These are phyloP conservation scores for Coelastrella sp. DNA, from an alignment of 139 green algal genomes.

Conservation along the genomic window DNA sequence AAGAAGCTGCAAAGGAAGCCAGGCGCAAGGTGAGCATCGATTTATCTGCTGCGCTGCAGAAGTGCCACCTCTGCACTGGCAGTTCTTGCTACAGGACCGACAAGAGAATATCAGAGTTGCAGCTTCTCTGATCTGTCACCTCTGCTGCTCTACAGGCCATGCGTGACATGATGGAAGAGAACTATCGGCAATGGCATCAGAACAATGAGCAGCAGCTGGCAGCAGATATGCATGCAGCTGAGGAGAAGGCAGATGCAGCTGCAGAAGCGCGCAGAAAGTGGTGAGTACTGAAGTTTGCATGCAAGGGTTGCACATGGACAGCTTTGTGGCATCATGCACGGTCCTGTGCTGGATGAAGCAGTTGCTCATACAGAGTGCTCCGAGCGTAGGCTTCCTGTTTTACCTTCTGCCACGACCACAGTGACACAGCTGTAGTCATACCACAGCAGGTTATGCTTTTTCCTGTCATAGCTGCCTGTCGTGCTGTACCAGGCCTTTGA, in stretches of 20 bases:
- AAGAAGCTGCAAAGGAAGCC: slow-evolving; percentile 53
- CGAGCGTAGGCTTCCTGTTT: too few species aligned
- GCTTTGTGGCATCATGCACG: neutral
- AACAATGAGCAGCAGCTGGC: slow-evolving; percentile 50
- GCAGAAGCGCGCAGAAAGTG: slow-evolving; percentile 30
- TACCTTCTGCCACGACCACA: too few species aligned
- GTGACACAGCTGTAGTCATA: too few species aligned
- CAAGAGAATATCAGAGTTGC: too few species aligned
- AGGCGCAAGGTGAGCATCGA: slow-evolving; percentile 16
- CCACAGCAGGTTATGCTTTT: too few species aligned
- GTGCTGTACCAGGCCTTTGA: too few species aligned
- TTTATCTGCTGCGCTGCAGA: neutral
- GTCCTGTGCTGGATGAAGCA: too few species aligned
- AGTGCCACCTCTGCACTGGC: neutral
- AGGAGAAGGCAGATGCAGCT: slow-evolving; percentile 46
- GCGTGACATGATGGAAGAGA: slow-evolving; percentile 56
- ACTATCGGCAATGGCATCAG: slow-evolving; percentile 48
- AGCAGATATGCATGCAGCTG: slow-evolving; percentile 44
- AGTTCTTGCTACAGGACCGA: neutral
- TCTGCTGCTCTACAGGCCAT: slow-evolving; percentile 41
- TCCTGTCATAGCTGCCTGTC: too few species aligned
- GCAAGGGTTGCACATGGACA: neutral
- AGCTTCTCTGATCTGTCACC: neutral
- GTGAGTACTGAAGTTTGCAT: neutral
- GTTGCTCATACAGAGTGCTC: too few species aligned